These are phyloP conservation scores for Verticillium nonalfalfae DNA, from an alignment of 2,329 filamentous ascomycete genomes.

Conservation along the genomic window DNA sequence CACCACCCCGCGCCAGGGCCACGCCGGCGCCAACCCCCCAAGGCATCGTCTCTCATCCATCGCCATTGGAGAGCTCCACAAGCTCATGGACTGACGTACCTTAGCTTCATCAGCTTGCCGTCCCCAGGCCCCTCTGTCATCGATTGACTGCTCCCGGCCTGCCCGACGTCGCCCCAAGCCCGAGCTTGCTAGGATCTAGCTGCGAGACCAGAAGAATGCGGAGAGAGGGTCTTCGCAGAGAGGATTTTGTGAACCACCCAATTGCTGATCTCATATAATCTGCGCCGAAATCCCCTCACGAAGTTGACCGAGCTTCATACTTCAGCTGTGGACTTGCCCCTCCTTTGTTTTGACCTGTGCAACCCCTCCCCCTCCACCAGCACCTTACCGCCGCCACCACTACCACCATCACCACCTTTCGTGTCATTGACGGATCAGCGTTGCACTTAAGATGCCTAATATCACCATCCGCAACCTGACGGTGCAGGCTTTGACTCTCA, in stretches of 20 bases:
- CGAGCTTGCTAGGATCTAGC: background rate
- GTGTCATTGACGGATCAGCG: background rate
- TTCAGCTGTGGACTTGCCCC: background rate
- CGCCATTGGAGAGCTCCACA: background rate
- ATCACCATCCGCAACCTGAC: conserved; percentile 82
- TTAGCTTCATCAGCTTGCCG: background rate
- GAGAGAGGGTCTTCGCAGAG: background rate
- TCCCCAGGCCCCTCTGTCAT: background rate
- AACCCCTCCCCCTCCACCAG: conserved; percentile 3
- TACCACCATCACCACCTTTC: no score
- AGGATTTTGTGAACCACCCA: background rate
- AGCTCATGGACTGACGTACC: background rate
- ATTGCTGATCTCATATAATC: background rate
- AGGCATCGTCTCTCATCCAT: background rate
- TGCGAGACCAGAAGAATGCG: background rate
- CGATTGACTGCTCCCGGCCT: background rate
- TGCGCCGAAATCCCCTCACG: background rate
- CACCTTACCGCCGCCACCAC: background rate
- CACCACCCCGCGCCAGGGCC: background rate
- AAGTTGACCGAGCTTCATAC: background rate
- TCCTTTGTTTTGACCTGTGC: background rate
- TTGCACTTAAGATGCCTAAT: conserved; percentile 31
- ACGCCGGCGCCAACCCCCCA: background rate
- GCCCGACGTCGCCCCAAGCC: background rate
- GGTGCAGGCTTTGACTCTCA: conserved; percentile 64